These are phyloP conservation scores for Globisporangium rhizosaccharum DNA, from an alignment of 352 stramenopile species.

Conservation along the genomic window DNA sequence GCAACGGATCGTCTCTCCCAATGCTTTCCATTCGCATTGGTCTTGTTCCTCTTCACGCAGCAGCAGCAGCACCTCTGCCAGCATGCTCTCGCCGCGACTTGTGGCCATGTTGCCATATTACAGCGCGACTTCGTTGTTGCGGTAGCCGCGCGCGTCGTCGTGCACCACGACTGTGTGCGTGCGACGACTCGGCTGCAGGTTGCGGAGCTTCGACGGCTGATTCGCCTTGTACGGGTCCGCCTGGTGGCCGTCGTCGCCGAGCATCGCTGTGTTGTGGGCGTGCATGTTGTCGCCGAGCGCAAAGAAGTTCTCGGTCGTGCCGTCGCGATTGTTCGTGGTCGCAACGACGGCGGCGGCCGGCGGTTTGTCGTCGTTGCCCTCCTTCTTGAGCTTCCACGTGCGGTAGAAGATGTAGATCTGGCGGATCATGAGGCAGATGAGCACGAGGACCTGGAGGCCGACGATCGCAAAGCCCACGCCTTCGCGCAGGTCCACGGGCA, in stretches of 20 bases:
- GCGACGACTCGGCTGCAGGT: slow-evolving; percentile 17
- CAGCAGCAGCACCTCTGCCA: neutral
- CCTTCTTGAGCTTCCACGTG: slow-evolving; percentile 75
- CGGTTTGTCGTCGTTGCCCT: slow-evolving; percentile 59
- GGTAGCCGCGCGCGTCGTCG: slow-evolving; percentile 16
- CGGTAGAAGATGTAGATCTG: slow-evolving; percentile 86
- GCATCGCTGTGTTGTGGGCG: slow-evolving; percentile 22
- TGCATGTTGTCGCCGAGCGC: slow-evolving; percentile 26
- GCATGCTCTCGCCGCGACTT: neutral
- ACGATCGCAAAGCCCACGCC: slow-evolving; percentile 79
- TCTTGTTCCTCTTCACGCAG: neutral
- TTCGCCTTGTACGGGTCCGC: slow-evolving; percentile 6
- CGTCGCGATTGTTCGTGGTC: slow-evolving; percentile 44
- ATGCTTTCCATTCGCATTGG: too few species aligned
- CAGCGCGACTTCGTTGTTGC: slow-evolving; percentile 44
- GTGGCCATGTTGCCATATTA: slow-evolving; percentile 2
- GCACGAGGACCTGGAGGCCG: slow-evolving; percentile 73
- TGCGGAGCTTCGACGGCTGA: slow-evolving; percentile 10
- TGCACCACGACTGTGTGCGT: slow-evolving; percentile 24
- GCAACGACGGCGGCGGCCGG: slow-evolving; percentile 16
- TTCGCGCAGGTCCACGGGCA: slow-evolving; percentile 68
- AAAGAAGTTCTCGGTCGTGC: slow-evolving; percentile 38
- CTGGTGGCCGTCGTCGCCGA: slow-evolving; percentile 23
- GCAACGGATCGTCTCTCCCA: too few species aligned
- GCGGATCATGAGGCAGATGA: slow-evolving; percentile 76